Evolutionary conservation across 768 basidiomycete species (phyloP).

Genomic region (Rubroboletus pulcherrimus): DNA sequence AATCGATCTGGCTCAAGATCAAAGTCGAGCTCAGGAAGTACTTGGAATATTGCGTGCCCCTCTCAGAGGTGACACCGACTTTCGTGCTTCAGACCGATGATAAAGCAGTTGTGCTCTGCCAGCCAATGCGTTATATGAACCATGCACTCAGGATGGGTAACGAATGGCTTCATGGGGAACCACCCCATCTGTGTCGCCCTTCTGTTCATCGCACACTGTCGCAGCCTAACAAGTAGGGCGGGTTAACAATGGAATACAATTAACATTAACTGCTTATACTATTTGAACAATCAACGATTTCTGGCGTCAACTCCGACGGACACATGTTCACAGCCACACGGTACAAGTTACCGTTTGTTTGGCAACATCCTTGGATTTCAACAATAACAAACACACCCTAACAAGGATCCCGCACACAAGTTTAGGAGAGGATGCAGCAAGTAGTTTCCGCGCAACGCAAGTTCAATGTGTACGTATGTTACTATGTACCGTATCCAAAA

Average conservation of each 20-base stretch:
- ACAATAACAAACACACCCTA: slow-evolving; percentile 13
- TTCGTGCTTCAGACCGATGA: not conserved
- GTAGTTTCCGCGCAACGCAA: not conserved
- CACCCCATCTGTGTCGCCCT: not conserved
- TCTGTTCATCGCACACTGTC: not conserved
- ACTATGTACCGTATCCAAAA: slow-evolving; percentile 17
- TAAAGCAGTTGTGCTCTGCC: too few species aligned
- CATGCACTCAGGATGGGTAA: not conserved
- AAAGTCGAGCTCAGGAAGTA: not conserved
- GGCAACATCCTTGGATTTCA: slow-evolving; percentile 9
- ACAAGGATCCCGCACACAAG: not conserved
- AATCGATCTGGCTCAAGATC: too few species aligned
- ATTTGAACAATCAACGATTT: not conserved
- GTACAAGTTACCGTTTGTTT: slow-evolving; percentile 2
- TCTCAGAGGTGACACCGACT: not conserved
- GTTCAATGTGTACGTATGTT: not conserved
- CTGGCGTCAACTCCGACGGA: too few species aligned
- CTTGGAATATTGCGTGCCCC: not conserved
- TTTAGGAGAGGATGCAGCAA: not conserved
- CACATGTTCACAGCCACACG: not conserved
- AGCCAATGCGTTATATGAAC: not conserved
- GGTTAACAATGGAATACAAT: not conserved
- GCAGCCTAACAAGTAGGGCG: not conserved
- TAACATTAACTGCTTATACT: not conserved
- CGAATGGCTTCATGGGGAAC: not conserved